Conservation (phyloP, 805 yeast genomes). For the Candida oleophila region DNA sequence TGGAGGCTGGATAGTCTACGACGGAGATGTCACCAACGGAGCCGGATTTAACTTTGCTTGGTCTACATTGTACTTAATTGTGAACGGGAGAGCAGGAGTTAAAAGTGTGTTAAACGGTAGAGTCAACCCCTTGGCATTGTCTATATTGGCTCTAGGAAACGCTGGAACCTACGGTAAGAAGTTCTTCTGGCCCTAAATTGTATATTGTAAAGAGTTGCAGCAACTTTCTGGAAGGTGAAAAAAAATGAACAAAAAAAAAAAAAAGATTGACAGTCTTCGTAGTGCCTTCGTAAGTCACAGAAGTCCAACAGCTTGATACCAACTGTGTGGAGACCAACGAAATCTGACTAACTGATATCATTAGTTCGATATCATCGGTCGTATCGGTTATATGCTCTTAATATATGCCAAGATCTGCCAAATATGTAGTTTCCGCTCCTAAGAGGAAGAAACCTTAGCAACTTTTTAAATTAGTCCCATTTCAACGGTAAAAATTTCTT, state of each 20-base stretch:
- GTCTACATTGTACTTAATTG: slow-evolving; percentile 71
- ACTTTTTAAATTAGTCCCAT: slow-evolving; percentile 47
- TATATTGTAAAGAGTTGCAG: background rate
- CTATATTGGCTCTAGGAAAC: slow-evolving; percentile 59
- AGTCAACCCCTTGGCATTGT: slow-evolving; percentile 59
- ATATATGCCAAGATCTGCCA: too few relatives aligned
- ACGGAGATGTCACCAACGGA: slow-evolving; percentile 75
- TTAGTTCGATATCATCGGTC: too few relatives aligned
- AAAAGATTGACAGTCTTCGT: too few relatives aligned
- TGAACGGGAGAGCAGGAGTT: slow-evolving; percentile 62
- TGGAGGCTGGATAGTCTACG: slow-evolving; percentile 74
- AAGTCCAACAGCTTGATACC: too few relatives aligned
- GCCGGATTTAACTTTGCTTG: slow-evolving; percentile 81
- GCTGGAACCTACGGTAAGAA: slow-evolving; percentile 68
- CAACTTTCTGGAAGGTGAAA: background rate
- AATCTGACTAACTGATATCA: too few relatives aligned
- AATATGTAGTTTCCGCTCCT: too few relatives aligned
- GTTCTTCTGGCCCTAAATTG: slow-evolving; percentile 49
- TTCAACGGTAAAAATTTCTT: slow-evolving; percentile 63
- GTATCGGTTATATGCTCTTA: too few relatives aligned
- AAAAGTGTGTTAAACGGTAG: slow-evolving; percentile 54
- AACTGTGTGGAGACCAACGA: too few relatives aligned
- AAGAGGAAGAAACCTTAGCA: too few relatives aligned
- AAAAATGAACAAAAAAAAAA: too few relatives aligned
- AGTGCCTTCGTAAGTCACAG: too few relatives aligned